Evolutionary conservation across 352 stramenopile genomes (phyloP), one percentile per base, ranked within the genome.

Genomic region (Globisporangium nagaii): DNA sequence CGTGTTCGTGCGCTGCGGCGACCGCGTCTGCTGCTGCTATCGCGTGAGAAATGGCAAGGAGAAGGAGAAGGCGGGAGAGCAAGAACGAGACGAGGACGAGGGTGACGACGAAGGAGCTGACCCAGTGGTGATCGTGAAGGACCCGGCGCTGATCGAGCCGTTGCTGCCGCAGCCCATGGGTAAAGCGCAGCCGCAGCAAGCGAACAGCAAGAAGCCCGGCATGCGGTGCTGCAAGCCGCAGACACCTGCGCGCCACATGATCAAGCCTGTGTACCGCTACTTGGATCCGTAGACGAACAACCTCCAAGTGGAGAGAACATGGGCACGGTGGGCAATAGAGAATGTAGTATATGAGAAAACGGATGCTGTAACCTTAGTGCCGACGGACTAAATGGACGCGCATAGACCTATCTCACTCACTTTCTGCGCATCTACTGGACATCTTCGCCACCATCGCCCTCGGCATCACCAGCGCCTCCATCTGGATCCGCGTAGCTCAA

Each of bases 401-500:
- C 40, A 4, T 24, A 42, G 3, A 19, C 51, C 15, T 24, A 37
- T 12, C 5, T 15, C 20, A 34, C 45, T 62, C 47, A 19, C 61
- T 34, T 30, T 52, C 25, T 37, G 53, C n/a, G 17, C 28, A n/a
- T 12, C 31, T 45, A 22, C 6, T 70, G 50, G 44, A 59, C 47
- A 7, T 73, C 59, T 7, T 53, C 61, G 28, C 48, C 56, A 17
- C 52, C 40, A 3, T 71, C 55, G 17, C 27, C 59, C 17, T 32
- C 55, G 7, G 57, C 64, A 31, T 63, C 67, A 2, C 55, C 62
- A 27, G 27, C 42, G 2, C 15, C 34, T 7, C 34, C 53, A 27
- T 47, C 36, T 0, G 70, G 69, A n/a, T 81, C 60, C 3, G 75
- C 79, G 35, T 89, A 89, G 56, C 70, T 85, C 47, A 89, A 52